phyloP scores from a whole-genome alignment of 805 yeast genomes.

The Komagataella mondaviorum region DNA sequence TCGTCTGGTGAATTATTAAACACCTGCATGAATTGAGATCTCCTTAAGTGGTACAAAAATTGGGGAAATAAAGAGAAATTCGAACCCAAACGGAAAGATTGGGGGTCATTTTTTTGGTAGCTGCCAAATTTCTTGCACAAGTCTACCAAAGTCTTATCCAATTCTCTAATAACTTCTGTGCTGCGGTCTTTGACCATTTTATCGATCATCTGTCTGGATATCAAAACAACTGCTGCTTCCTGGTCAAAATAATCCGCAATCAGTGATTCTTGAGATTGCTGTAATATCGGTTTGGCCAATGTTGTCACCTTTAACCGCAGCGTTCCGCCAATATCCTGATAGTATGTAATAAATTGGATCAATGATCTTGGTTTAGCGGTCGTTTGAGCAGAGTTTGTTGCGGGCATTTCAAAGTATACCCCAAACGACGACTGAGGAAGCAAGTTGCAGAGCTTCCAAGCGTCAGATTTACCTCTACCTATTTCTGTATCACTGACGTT shows the following conservation, averaged over 20 bases:
- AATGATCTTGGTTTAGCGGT: constrained; percentile 16
- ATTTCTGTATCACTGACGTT: constrained; percentile 20
- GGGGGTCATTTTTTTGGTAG: constrained; percentile 30
- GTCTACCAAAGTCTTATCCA: constrained; percentile 33
- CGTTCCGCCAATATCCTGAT: constrained; percentile 48
- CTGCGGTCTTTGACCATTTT: constrained; percentile 24
- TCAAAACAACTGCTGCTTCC: constrained; percentile 51
- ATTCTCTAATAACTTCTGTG: constrained; percentile 31
- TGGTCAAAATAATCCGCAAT: constrained; percentile 46
- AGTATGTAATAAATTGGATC: constrained; percentile 44
- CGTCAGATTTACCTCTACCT: constrained; percentile 39
- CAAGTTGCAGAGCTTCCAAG: constrained; percentile 47
- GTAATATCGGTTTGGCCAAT: constrained; percentile 27
- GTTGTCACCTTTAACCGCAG: constrained; percentile 52
- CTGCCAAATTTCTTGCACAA: constrained; percentile 32
- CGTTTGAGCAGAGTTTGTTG: constrained; percentile 14
- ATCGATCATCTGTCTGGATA: constrained; percentile 39
- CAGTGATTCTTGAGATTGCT: constrained; percentile 23
- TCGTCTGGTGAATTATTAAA: constrained; percentile 66
- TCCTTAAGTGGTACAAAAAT: constrained; percentile 51
- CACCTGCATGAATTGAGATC: constrained; percentile 52
- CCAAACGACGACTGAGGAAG: constrained; percentile 48
- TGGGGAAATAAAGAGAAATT: constrained; percentile 47
- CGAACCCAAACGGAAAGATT: constrained; percentile 34
- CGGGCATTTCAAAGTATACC: constrained; percentile 36